These are phyloP conservation scores for Glycyrrhiza uralensis DNA, from an alignment of 306 rosid species.

Conservation along the genomic window DNA sequence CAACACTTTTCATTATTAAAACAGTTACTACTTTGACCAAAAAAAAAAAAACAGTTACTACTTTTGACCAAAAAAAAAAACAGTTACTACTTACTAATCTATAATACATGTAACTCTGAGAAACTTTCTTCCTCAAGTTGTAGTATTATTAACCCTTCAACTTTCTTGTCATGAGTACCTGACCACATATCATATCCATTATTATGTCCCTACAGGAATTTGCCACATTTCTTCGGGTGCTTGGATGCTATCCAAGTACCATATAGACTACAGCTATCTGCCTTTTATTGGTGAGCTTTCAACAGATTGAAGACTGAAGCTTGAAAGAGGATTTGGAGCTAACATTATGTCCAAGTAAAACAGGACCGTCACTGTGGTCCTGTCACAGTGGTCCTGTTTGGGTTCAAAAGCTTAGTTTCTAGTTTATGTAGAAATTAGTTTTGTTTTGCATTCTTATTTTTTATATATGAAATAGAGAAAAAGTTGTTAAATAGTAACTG, in stretches of 20 bases:
- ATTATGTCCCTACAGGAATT: slow-evolving; percentile 44
- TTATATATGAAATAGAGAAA: too few relatives aligned
- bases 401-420: too few relatives aligned
- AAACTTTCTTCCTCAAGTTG: not conserved
- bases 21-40: too few relatives aligned
- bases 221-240: slow-evolving; percentile 54
- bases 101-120: not conserved
- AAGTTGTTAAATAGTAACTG: too few relatives aligned
- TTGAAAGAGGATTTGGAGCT: slow-evolving; percentile 12
- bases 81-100: not conserved
- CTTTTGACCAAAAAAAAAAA: too few relatives aligned
- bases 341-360: slow-evolving; percentile 6
- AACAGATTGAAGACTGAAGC: not conserved
- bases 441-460: too few relatives aligned
- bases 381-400: too few relatives aligned
- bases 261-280: not conserved
- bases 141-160: not conserved
- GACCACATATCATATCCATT: not conserved
- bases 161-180: not conserved
- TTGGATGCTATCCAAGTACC: slow-evolving; percentile 57
- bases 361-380: too few relatives aligned
- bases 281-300: slow-evolving; percentile 13
- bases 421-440: too few relatives aligned
- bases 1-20: not conserved
- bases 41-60: too few relatives aligned